These are phyloP conservation scores for Lachancea sp. DNA, from an alignment of 805 yeast genomes.

Conservation along the genomic window DNA sequence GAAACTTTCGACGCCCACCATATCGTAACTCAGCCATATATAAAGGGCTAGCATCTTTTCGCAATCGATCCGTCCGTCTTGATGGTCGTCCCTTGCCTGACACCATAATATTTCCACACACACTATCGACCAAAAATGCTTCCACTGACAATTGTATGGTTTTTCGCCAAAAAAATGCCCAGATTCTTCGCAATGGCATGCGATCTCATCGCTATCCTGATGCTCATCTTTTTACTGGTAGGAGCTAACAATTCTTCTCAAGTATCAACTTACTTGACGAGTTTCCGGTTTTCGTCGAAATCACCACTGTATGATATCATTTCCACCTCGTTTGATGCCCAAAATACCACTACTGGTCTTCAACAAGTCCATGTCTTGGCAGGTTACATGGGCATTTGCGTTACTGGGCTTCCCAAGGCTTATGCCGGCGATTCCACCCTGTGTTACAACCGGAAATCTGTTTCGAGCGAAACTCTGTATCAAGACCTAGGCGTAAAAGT, in stretches of 20 bases:
- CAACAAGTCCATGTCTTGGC: conserved; percentile 41
- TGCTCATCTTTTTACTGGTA: conserved; percentile 48
- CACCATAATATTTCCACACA: no score
- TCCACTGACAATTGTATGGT: conserved; percentile 18
- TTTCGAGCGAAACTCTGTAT: conserved; percentile 19
- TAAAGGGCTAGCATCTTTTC: no score
- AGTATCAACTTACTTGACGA: conserved; percentile 45
- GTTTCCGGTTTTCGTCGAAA: conserved; percentile 41
- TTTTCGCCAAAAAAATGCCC: conserved; percentile 36
- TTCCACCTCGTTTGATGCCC: conserved; percentile 34
- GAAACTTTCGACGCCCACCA: no score
- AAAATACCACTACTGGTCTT: conserved; percentile 24
- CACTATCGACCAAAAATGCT: no score
- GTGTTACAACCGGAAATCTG: conserved; percentile 26
- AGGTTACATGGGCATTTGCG: conserved; percentile 55
- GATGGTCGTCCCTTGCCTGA: no score
- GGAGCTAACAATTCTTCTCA: conserved; percentile 47
- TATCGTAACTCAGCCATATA: no score
- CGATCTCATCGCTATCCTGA: conserved; percentile 42
- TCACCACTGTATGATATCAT: conserved; percentile 40
- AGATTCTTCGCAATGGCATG: conserved; percentile 37
- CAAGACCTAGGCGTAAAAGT: conserved; percentile 25
- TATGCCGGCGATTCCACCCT: conserved; percentile 14
- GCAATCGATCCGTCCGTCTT: no score
- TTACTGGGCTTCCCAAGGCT: conserved; percentile 31